phyloP scores from a whole-genome alignment of 352 stramenopile genomes.

The Pythium coloratum region DNA sequence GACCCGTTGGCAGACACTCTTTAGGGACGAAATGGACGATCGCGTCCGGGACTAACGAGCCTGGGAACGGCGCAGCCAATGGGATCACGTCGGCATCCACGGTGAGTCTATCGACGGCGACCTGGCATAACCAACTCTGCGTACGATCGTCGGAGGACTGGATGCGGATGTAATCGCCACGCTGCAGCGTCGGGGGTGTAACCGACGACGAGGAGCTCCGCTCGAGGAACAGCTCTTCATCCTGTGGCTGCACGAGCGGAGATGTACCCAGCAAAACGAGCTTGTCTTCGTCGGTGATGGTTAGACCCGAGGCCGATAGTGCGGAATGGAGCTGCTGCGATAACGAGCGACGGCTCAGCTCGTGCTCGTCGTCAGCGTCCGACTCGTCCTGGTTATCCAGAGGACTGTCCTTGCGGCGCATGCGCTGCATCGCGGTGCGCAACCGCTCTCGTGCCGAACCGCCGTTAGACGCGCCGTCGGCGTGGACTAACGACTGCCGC shows the following conservation, averaged over 20 bases:
- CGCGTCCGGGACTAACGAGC: conserved; percentile 22
- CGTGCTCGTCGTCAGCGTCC: not conserved
- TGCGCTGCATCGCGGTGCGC: conserved; percentile 21
- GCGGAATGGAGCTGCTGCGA: conserved; percentile 11
- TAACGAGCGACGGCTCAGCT: not conserved
- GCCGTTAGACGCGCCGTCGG: conserved; percentile 7
- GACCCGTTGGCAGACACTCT: conserved; percentile 21
- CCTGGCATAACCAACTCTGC: conserved; percentile 27
- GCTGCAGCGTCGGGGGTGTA: conserved; percentile 8
- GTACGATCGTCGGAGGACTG: conserved; percentile 20
- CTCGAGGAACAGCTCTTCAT: conserved; percentile 29
- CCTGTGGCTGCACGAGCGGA: conserved; percentile 27
- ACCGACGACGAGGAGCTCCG: not conserved
- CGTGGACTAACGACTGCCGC: conserved; percentile 26
- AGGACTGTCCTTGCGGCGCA: conserved; percentile 6
- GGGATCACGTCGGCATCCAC: conserved; percentile 24
- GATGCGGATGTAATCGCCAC: conserved; percentile 28
- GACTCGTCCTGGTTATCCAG: conserved; percentile 9
- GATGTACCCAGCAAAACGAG: conserved; percentile 24
- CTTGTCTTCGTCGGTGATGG: conserved; percentile 14
- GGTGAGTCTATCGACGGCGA: conserved; percentile 19
- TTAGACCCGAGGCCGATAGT: conserved; percentile 13
- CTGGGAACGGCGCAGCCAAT: conserved; percentile 24
- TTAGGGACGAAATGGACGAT: conserved; percentile 26
- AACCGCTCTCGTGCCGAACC: conserved; percentile 6